phyloP scores from a whole-genome alignment of 225 moss, liverwort and hornwort genomes.

The Takakia lepidozioides region DNA sequence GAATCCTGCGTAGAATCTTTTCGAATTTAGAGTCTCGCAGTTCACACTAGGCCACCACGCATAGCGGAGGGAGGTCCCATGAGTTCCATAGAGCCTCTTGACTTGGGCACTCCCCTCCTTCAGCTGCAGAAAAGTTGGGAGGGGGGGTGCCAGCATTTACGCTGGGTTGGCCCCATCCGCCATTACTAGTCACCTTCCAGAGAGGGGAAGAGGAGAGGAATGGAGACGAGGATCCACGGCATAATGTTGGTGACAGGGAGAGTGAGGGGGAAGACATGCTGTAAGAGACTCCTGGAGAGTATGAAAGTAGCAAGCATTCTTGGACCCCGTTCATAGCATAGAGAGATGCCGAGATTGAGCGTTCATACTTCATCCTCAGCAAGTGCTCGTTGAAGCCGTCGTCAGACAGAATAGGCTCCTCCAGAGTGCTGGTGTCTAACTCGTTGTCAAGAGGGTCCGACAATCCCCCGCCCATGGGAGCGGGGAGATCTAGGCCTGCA shows the following conservation, averaged over 20 bases:
- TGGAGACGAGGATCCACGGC: conserved; percentile 1
- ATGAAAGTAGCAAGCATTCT: too few species aligned
- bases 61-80: conserved; percentile 41
- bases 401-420: conserved; percentile 30
- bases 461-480: too few species aligned
- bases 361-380: conserved; percentile 27
- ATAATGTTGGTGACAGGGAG: background rate
- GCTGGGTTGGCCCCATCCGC: conserved; percentile 30
- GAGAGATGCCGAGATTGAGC: conserved; percentile 19
- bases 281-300: conserved; percentile 25
- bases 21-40: too few species aligned
- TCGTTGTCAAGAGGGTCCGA: too few species aligned
- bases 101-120: conserved; percentile 34
- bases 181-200: conserved; percentile 16
- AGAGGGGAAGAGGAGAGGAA: conserved; percentile 17
- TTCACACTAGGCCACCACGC: conserved; percentile 53
- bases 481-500: too few species aligned
- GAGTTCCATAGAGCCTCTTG: conserved; percentile 44
- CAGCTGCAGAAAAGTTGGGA: conserved; percentile 8
- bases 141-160: conserved; percentile 16
- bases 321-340: conserved; percentile 31
- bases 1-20: too few species aligned
- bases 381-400: conserved; percentile 13
- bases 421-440: conserved; percentile 38
- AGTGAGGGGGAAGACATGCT: conserved; percentile 18